Evolutionary conservation across 176 grass and related monocot genomes (phyloP).

Genomic region (Oryza meridionalis): DNA sequence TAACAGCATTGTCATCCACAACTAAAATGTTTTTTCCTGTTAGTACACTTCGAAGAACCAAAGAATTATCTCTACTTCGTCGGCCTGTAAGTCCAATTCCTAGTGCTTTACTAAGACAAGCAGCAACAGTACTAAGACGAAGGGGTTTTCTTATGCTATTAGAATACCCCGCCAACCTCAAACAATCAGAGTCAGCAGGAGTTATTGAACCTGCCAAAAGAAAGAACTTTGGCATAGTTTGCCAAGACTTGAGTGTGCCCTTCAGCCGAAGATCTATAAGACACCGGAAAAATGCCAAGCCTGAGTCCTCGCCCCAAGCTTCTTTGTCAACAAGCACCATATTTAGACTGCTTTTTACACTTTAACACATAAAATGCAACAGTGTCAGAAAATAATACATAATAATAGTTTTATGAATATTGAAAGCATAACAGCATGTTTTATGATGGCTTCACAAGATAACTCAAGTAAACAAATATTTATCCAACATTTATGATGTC

Average conservation of each 20-base stretch:
- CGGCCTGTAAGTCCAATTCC: slow-evolving; percentile 50
- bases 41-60: slow-evolving; percentile 64
- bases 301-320: slow-evolving; percentile 62
- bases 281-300: slow-evolving; percentile 47
- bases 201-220: slow-evolving; percentile 62
- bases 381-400: slow-evolving; percentile 11
- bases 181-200: slow-evolving; percentile 38
- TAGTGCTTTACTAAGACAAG: slow-evolving; percentile 63
- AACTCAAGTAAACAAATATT: background rate
- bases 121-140: slow-evolving; percentile 67
- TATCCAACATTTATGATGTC: background rate
- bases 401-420: slow-evolving; percentile 1
- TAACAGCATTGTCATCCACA: slow-evolving; percentile 85
- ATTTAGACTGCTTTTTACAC: slow-evolving; percentile 48
- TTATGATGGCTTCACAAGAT: background rate
- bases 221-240: slow-evolving; percentile 65
- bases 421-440: slow-evolving; percentile 16
- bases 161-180: slow-evolving; percentile 59
- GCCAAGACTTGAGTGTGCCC: slow-evolving; percentile 44
- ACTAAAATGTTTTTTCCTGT: slow-evolving; percentile 70
- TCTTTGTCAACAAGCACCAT: slow-evolving; percentile 83
- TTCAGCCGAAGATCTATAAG: slow-evolving; percentile 52
- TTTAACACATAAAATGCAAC: slow-evolving; percentile 38
- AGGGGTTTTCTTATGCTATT: slow-evolving; percentile 73
- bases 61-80: slow-evolving; percentile 42